A percentile compares a stretch with the other conserved stretches of the same genome.
Conservation (phyloP, 495 filamentous ascomycete genomes). For the Chaetomium fimeti region DNA sequence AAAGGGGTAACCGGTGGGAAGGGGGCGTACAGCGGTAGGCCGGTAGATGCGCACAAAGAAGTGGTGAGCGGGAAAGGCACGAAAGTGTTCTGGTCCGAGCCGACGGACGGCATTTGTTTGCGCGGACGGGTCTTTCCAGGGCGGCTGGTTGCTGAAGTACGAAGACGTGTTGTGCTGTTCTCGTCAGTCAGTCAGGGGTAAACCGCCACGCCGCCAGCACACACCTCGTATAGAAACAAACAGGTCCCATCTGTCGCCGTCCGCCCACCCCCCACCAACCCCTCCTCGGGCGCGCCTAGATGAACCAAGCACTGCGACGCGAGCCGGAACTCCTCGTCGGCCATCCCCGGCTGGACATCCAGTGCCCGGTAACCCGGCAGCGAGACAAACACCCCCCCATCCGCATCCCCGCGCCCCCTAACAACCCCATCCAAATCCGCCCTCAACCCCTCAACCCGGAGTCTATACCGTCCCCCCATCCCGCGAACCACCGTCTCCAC, state of each 20-base stretch:
- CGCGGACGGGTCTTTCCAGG: slow-evolving; percentile 32
- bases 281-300: slow-evolving; percentile 28
- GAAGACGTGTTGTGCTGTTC: slow-evolving; percentile 37
- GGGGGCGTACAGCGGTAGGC: slow-evolving; percentile 40
- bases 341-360: slow-evolving; percentile 32
- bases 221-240: slow-evolving; percentile 49
- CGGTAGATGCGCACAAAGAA: slow-evolving; percentile 51
- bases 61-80: slow-evolving; percentile 48
- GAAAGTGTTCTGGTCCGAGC: slow-evolving; percentile 42
- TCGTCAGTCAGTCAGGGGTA: slow-evolving; percentile 1
- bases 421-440: slow-evolving; percentile 30
- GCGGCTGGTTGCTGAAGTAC: slow-evolving; percentile 31
- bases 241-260: slow-evolving; percentile 34
- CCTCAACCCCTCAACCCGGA: slow-evolving; percentile 42
- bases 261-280: slow-evolving; percentile 6
- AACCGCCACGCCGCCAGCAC: background rate
- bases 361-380: slow-evolving; percentile 33
- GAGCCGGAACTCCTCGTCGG: slow-evolving; percentile 40
- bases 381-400: slow-evolving; percentile 22
- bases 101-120: slow-evolving; percentile 37
- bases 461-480: slow-evolving; percentile 22
- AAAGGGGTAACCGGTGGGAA: background rate
- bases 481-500: slow-evolving; percentile 30
- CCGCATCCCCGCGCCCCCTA: slow-evolving; percentile 19
- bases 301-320: slow-evolving; percentile 40